Evolutionary conservation across 768 basidiomycete genomes (phyloP), one percentile per base, ranked within the genome.

Genomic region (Termitomyces eurrhizus): DNA sequence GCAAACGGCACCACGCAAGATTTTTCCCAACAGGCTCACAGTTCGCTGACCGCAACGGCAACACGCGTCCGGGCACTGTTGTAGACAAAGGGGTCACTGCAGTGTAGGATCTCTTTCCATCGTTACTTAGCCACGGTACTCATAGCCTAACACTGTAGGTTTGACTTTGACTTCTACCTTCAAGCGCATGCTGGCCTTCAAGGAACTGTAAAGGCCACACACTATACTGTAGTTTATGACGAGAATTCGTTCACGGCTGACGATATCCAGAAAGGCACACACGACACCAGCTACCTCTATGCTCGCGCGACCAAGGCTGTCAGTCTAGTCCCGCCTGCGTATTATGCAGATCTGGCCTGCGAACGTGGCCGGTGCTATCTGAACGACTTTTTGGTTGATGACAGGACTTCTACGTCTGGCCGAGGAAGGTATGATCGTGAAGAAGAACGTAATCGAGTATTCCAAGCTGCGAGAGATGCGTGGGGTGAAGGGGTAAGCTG

Each of bases 221-320:
- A 92, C 66, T 93, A 93, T 72, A 84, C 82, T 1, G 84, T 92
- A 29, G 79, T 92, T 4, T 89, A 92, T 69, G 92, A 93, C 71
- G 91, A 94, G 73, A 86, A 83, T 67, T 68, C 60, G 3, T 75
- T 92, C n/a, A 74, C 73, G 1, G 86, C 90, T 0, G 87, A 95
- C 69, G 83, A 83, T 16, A 75, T 93, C 12, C 92, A 94, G 68
- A 78, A 85, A 61, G 87, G 90, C 1, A 85, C 89, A 0, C 82
- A 93, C 67, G 77, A 84, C 57, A 72, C 79, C 14, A 85, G 85
- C 65, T 93, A 92, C 67, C 76, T 90, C 14, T 95, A 90, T 65
- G 91, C 88, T 0, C 83, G 92, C 4, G 91, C 92, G 0, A 95
- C 91, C 3, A 88, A 90, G 66, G 88, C 91, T 0, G 93, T 95